Percentiles rank a stretch among this genome's conserved stretches.
These are phyloP conservation scores for Penicillium coffeae DNA, from an alignment of 495 filamentous ascomycete genomes.

Conservation along the genomic window DNA sequence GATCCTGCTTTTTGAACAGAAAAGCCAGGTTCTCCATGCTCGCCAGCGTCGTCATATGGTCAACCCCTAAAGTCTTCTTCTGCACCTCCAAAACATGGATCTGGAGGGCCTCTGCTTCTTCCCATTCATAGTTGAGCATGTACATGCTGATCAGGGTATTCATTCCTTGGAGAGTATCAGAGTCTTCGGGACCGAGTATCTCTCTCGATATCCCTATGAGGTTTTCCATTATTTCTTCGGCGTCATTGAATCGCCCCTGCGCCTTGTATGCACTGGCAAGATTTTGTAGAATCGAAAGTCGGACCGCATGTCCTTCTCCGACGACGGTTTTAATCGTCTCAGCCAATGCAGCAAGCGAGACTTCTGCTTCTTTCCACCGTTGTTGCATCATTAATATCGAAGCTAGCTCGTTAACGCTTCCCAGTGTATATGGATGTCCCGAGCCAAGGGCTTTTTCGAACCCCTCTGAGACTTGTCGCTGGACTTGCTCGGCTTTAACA, in stretches of 20 bases:
- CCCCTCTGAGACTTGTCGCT: not conserved
- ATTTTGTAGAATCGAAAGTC: not conserved
- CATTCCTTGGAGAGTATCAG: not conserved
- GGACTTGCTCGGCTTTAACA: not conserved
- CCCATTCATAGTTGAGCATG: not conserved
- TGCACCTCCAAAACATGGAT: not conserved
- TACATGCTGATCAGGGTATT: not conserved
- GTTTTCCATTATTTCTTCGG: not conserved
- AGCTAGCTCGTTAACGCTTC: not conserved
- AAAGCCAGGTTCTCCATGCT: slow-evolving; percentile 2
- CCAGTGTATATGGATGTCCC: not conserved
- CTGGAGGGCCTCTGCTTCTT: not conserved
- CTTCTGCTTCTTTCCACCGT: not conserved
- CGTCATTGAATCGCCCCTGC: not conserved
- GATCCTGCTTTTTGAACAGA: too few species aligned
- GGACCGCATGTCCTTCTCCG: not conserved
- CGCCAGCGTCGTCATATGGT: not conserved
- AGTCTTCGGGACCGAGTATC: not conserved
- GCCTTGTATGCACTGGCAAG: not conserved
- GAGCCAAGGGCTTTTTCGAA: not conserved
- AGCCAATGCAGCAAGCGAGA: not conserved
- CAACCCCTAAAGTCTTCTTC: not conserved
- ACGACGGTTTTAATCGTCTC: not conserved
- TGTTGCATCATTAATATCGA: not conserved
- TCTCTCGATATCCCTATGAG: not conserved